Base-by-base conservation (phyloP, 2,329 filamentous ascomycete species). In the Diaporthe destruens region DNA sequence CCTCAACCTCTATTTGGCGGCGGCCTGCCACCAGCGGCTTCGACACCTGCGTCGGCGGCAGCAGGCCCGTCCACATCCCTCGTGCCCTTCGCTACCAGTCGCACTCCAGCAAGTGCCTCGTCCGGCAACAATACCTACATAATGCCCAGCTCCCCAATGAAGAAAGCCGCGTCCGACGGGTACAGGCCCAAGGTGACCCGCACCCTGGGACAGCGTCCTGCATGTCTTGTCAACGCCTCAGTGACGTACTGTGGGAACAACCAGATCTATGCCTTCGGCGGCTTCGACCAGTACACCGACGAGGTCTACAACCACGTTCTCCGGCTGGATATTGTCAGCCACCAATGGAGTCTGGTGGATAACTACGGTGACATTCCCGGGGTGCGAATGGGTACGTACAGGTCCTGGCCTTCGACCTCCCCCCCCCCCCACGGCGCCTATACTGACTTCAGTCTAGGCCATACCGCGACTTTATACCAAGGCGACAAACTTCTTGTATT, bases 291-390 rank as follows among this genome's bases (percentile, higher is more conserved):
- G 82, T 98, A 98, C 80, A 99, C 96, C 0, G 96, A 99, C 81
- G 96, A 99, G 85, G 94, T 99, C 23, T 99, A 99, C 84, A 99
- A 99, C 80, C 96, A 99, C 84, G 96, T 99, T 54, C 87, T 99
- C 75, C 92, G 91, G 78, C 85, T 99, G 67, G 95, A 99, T 81
- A 88, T 99, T 75, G 88, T 92, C 74, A 95, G 92, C 75, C 91
- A 96, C 77, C 94, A 96, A 81, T 99, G 96, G 96, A 96, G 91
- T 76, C 86, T 99, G 66, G 96, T 99, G 25, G 96, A 98, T 84
- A 99, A 99, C 83, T 99, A 98, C 85, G 96, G 96, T 44, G 96
- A 98, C 83, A 98, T 98, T 76, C 96, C 96, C 6, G 96, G 96
- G 18, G 96, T 98, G 65, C 91, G 96, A 76, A 98, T 98, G 96